Evolutionary conservation across 202 grass and related monocot species (phyloP).

Genomic region (Saccharum hybrid): DNA sequence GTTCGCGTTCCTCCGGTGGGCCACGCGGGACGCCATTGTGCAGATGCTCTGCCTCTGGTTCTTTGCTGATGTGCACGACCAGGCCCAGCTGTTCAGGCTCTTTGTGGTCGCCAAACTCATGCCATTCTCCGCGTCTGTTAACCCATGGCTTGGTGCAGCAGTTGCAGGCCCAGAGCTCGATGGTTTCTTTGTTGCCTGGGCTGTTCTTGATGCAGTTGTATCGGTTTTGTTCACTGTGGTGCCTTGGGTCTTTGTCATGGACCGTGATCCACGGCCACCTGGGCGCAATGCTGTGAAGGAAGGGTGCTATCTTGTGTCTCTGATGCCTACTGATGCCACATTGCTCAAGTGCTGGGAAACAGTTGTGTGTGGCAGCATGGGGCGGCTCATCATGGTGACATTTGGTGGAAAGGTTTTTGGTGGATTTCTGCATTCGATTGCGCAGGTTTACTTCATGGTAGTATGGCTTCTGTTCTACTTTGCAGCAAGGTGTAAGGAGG

Average conservation of each 20-base stretch:
- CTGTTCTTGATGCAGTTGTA: constrained; percentile 74
- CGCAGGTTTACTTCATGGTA: constrained; percentile 92
- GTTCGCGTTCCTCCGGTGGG: constrained; percentile 81
- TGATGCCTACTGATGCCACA: constrained; percentile 80
- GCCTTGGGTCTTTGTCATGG: constrained; percentile 92
- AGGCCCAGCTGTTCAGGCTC: constrained; percentile 84
- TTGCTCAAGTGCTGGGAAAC: constrained; percentile 88
- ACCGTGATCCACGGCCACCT: constrained; percentile 65
- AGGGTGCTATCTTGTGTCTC: constrained; percentile 81
- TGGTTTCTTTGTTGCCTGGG: constrained; percentile 83
- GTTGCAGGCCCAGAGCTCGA: constrained; percentile 65
- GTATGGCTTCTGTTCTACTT: constrained; percentile 92
- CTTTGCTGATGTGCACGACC: constrained; percentile 79
- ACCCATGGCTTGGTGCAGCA: constrained; percentile 55
- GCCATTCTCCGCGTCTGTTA: constrained; percentile 75
- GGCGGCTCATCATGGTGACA: constrained; percentile 57
- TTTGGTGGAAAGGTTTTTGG: constrained; percentile 72
- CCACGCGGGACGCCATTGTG: constrained; percentile 70
- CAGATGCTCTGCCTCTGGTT: constrained; percentile 91
- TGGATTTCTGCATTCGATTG: constrained; percentile 68
- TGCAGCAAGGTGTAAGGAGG: constrained; percentile 74
- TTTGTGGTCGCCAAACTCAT: constrained; percentile 85
- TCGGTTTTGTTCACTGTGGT: constrained; percentile 83
- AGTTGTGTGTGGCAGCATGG: constrained; percentile 76
- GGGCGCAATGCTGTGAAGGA: constrained; percentile 81